Percentiles rank a stretch among this genome's conserved stretches.
Evolutionary conservation across 345 rosid genomes (phyloP).

Genomic region (Gossypium turneri): DNA sequence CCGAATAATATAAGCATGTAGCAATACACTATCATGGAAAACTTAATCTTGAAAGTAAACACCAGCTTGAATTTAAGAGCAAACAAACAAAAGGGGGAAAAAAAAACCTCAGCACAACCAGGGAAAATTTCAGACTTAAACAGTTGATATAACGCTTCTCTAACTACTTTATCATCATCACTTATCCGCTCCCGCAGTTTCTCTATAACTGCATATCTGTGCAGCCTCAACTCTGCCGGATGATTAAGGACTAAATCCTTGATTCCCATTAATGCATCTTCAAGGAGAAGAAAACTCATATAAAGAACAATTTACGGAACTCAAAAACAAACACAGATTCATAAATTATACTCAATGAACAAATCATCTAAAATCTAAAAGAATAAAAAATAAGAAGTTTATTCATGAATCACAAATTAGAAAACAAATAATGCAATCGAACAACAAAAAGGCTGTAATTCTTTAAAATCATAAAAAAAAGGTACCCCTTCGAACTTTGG

Average conservation of each 20-base stretch:
- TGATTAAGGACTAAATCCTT: constrained; percentile 56
- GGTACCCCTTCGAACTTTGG: constrained; percentile 63
- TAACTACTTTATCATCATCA: constrained; percentile 64
- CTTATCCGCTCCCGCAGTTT: constrained; percentile 62
- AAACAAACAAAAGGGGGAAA: constrained; percentile 1
- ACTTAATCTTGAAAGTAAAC: neutral
- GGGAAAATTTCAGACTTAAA: constrained; percentile 60
- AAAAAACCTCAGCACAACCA: constrained; percentile 61
- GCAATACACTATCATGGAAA: neutral
- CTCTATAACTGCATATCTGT: constrained; percentile 51
- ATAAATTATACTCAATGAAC: neutral
- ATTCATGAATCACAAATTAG: neutral
- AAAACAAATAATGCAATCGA: neutral
- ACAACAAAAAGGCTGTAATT: neutral
- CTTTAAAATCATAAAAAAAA: neutral
- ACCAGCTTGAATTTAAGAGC: constrained; percentile 1
- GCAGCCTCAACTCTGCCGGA: constrained; percentile 63
- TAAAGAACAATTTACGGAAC: constrained; percentile 1
- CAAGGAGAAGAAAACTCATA: constrained; percentile 16
- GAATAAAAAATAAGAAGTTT: neutral
- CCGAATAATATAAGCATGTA: neutral
- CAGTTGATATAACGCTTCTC: constrained; percentile 57
- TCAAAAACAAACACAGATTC: neutral
- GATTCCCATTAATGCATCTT: constrained; percentile 77
- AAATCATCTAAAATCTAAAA: neutral